Conservation (phyloP, 805 yeast genomes). For the Ogataea trehalophila region DNA sequence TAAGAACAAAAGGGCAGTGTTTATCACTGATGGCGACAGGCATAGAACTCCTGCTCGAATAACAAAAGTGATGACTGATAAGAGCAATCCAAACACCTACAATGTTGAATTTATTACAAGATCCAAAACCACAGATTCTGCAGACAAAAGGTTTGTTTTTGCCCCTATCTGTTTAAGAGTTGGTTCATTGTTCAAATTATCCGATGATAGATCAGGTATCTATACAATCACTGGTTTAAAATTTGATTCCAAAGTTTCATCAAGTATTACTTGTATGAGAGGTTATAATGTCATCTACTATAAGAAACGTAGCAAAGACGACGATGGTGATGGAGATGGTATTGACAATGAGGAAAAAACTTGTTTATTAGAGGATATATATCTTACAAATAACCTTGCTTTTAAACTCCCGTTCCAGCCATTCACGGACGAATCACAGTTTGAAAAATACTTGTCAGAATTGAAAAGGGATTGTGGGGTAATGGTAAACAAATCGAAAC, state of each 20-base stretch:
- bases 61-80: conserved; percentile 2
- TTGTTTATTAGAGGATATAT: neutral
- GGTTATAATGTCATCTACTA: conserved; percentile 52
- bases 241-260: conserved; percentile 12
- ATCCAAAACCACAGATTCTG: too few relatives aligned
- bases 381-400: neutral
- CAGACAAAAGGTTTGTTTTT: conserved; percentile 15
- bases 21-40: conserved; percentile 9
- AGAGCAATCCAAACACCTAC: neutral
- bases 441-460: conserved; percentile 24
- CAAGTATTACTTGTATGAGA: conserved; percentile 47
- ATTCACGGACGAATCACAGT: neutral
- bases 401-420: neutral
- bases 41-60: conserved; percentile 9
- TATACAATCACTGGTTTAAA: conserved; percentile 46
- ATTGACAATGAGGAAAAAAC: neutral
- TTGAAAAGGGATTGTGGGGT: conserved; percentile 13
- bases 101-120: too few relatives aligned
- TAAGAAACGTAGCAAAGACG: conserved; percentile 14
- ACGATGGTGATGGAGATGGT: neutral
- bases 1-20: conserved; percentile 8
- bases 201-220: conserved; percentile 24
- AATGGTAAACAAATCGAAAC: conserved; percentile 1
- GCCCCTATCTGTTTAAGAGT: conserved; percentile 47
- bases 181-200: conserved; percentile 47